Percentiles rank a stretch among this genome's conserved stretches.
Conservation (phyloP, 2,329 filamentous ascomycete species). For the Aureobasidium subglaciale region DNA sequence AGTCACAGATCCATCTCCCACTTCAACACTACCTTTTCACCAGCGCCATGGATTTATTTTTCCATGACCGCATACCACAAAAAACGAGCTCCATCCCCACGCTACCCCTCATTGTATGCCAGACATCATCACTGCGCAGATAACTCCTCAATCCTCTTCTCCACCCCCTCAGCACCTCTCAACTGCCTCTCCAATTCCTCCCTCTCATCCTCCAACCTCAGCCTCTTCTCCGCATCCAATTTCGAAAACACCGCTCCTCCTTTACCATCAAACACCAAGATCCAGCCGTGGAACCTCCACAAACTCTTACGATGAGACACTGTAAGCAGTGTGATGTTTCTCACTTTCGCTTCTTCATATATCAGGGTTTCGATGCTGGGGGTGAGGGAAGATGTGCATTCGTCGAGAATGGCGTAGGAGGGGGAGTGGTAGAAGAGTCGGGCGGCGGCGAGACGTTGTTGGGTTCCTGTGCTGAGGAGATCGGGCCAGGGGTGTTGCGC, state of each 20-base stretch:
- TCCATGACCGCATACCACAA: too few species aligned
- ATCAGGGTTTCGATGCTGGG: constrained; percentile 90
- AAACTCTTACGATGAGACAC: constrained; percentile 84
- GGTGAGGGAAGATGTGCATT: constrained; percentile 93
- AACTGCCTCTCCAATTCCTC: constrained; percentile 85
- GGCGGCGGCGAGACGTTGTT: constrained; percentile 96
- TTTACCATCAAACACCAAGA: constrained; percentile 94
- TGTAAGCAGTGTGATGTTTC: constrained; percentile 94
- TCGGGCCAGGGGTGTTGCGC: constrained; percentile 96
- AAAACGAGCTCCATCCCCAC: too few species aligned
- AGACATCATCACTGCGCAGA: too few species aligned
- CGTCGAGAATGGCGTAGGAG: constrained; percentile 90
- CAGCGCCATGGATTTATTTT: too few species aligned
- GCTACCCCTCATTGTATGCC: too few species aligned
- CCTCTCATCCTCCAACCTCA: constrained; percentile 90
- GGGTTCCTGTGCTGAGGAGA: constrained; percentile 81
- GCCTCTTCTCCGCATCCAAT: constrained; percentile 76
- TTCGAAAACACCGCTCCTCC: constrained; percentile 84
- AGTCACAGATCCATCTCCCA: too few species aligned
- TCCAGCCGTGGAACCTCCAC: constrained; percentile 94
- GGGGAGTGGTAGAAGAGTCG: constrained; percentile 89
- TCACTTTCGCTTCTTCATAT: constrained; percentile 90
- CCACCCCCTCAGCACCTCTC: constrained; percentile 77
- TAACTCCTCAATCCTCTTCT: constrained; percentile 79
- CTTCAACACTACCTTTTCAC: too few species aligned